These are phyloP conservation scores for Fonsecaea multimorphosa DNA, from an alignment of 2,329 filamentous ascomycete genomes.

Conservation along the genomic window DNA sequence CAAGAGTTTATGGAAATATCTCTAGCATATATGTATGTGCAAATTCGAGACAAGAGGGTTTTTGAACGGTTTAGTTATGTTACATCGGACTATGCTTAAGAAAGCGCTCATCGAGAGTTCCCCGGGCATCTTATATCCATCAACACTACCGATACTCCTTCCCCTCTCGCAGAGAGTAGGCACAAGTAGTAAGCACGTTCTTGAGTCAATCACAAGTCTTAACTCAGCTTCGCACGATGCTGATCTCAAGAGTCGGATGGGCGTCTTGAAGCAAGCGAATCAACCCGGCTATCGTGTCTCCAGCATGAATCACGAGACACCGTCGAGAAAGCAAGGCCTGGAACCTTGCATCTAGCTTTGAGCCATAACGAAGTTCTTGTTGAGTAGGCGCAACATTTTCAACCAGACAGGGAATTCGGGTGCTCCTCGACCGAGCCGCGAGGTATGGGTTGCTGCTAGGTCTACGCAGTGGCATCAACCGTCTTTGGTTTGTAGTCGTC, in stretches of 20 bases:
- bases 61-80: neutral
- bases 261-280: neutral
- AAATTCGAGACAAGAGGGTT: neutral
- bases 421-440: neutral
- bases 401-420: neutral
- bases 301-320: neutral
- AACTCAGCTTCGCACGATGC: neutral
- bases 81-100: neutral
- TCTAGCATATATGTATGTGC: neutral
- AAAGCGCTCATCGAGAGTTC: neutral
- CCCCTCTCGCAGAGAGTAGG: neutral
- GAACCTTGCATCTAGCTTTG: neutral
- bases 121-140: neutral
- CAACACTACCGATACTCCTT: neutral
- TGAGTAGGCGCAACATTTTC: neutral
- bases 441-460: neutral
- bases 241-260: neutral
- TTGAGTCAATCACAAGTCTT: neutral
- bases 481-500: conserved; percentile 8
- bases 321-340: neutral
- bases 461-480: neutral
- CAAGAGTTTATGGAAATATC: neutral
- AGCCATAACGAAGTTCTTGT: neutral
- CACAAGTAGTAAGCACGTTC: neutral
- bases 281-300: neutral